Base-by-base conservation (phyloP, 2,329 filamentous ascomycete species). In the Talaromyces islandicus region DNA sequence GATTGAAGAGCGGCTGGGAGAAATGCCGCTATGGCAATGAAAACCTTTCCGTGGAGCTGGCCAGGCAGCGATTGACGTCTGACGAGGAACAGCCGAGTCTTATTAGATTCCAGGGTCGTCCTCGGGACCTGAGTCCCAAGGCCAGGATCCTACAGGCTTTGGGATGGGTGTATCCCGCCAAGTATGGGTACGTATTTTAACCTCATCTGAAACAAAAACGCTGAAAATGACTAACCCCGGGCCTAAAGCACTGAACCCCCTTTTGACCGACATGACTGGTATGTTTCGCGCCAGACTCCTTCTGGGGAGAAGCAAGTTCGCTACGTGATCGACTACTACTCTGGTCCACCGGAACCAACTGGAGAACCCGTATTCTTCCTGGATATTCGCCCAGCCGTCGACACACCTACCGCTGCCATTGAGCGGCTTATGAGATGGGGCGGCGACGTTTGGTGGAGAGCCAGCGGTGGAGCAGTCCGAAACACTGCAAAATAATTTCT, bases 231-330 rank as follows among this genome's bases (percentile, higher is more conserved):
- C 35, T 38, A 38, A 38, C 17, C 17, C 7, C 12, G n/a, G 35
- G 6, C 62, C 55, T 57, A 35, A 64, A 91, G 88, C 5, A 87
- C 88, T 7, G 88, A 91, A 57, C 89, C 91, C 11, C 94, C 94
- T 1, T 99, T 99, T 69, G 94, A 99, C 75, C 86, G 94, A 63
- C 94, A 99, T 73, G 94, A 99, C 73, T 99, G 94, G 94, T 97
- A 88, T 71, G 90, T 99, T 48, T 84, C 90, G 65, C 84, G 94
- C 64, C 83, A 88, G 35, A 76, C 83, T 54, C 78, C 80, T 5
- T 81, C 87, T 58, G 90, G 90, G 29, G 73, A 87, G 61, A 88
- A 88, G 72, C 88, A 97, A 78, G 81, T 97, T 52, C 86, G 94
- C 69, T 99, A 99, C 73, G 86, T 99, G 59, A 99, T 99, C 72